Evolutionary conservation across 306 rosid species (phyloP), one percentile per base, ranked within the genome.

Genomic region (Phaseolus lunatus): DNA sequence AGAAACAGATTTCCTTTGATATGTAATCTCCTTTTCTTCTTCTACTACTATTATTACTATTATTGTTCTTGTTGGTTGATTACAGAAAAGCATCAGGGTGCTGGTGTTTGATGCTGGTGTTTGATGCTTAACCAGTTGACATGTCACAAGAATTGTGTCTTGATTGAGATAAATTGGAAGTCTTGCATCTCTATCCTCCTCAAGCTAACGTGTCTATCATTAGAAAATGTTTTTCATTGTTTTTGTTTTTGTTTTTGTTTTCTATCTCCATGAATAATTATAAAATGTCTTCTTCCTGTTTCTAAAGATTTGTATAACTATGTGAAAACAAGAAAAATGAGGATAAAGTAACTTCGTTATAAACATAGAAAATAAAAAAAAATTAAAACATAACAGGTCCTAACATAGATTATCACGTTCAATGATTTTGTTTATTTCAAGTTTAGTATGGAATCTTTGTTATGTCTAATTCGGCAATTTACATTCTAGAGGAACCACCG

Each of bases 381-480:
- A 59, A 61, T 0, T 31, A 10, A 39, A 39, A 9, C 11, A 11
- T 37, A 37, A 8, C 47, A 31, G 0, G 9, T n/a, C 47, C 9
- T 33, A 18, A 22, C 65, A 31, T n/a, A 29, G 27, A 49, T 58
- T 44, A 24, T 27, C 66, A 45, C 65, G 68, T 75, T 45, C 39
- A 13, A 48, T 53, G 63, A 18, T 52, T 20, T 15, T 5, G 9
- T 53, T 52, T 57, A 67, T 53, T 53, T 31, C 52, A 33, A 29
- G 26, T 18, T 19, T 11, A 27, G n/a, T 62, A 5, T 19, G 23
- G 35, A 29, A 15, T 26, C 48, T 31, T 47, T 23, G 2, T 62
- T 47, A 45, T 29, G 66, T 74, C 20, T 18, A 27, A 29, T 16
- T 58, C 52, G 64, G 3, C 52, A 47, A 3, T 31, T 27, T 75